Evolutionary conservation across 345 rosid species (phyloP).

Genomic region (Eucalyptus shirleyi): DNA sequence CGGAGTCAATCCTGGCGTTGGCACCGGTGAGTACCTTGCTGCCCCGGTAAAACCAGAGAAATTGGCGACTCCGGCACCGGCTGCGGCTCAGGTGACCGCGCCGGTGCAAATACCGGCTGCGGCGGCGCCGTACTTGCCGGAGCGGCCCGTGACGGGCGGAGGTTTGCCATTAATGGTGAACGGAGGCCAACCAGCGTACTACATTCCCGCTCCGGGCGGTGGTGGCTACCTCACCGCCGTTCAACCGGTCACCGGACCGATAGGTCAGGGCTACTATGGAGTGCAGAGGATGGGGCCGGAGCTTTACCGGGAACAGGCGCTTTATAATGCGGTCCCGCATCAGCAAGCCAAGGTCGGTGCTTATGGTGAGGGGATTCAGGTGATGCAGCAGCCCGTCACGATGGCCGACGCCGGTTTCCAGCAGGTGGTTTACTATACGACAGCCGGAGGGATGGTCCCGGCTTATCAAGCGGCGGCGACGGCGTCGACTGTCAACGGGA

Average conservation of each 20-base stretch:
- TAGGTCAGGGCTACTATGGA: constrained; percentile 29
- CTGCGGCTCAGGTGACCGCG: constrained; percentile 1
- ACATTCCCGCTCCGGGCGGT: constrained; percentile 11
- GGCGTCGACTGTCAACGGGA: neutral
- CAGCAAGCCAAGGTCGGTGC: constrained; percentile 1
- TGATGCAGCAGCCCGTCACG: constrained; percentile 2
- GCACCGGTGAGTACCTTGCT: constrained; percentile 2
- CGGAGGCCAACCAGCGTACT: constrained; percentile 29
- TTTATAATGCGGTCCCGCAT: constrained; percentile 14
- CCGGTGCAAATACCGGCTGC: constrained; percentile 18
- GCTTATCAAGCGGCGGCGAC: constrained; percentile 11
- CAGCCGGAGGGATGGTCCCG: constrained; percentile 3
- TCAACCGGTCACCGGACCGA: constrained; percentile 17
- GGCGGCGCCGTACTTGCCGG: constrained; percentile 9
- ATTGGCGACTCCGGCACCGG: neutral
- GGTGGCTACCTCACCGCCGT: constrained; percentile 3
- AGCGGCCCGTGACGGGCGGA: constrained; percentile 14
- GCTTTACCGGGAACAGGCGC: constrained; percentile 21
- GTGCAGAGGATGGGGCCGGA: constrained; percentile 26
- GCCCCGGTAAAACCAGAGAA: neutral
- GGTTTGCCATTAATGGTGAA: neutral
- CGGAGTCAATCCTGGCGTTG: neutral
- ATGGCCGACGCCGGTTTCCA: constrained; percentile 18
- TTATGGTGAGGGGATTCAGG: constrained; percentile 4
- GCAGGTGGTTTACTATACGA: constrained; percentile 30